Base-by-base conservation (phyloP, 371 early-diverging fungal genomes). In the Mortierella sp. region DNA sequence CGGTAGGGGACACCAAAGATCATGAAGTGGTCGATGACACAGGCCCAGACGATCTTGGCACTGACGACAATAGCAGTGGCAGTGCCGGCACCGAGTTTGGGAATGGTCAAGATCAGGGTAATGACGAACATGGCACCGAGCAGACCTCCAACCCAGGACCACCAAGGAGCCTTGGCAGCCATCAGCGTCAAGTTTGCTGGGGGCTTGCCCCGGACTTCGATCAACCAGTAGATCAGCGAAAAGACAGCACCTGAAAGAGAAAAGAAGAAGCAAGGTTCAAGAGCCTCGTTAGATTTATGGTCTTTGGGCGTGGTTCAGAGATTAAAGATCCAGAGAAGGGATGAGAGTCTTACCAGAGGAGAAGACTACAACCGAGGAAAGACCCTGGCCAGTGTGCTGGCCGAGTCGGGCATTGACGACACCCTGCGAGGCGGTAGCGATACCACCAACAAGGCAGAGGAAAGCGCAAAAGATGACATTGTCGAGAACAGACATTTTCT, bases 71-170 rank as follows among this genome's bases (percentile, higher is more conserved):
- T 82, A 64, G 86, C 86, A 12, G 66, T 59, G 7, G 73, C 65
- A 3, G 87, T 87, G 52, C 82, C 85, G 29, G 86, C 80, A 11
- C 88, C 86, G 12, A 86, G 77, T 58, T 74, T 81, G 14, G 88
- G 84, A 18, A 86, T 82, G 12, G 81, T 71, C 25, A 87, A 67
- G 55, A 87, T 84, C 46, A 82, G 84, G 28, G 84, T 70, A 55
- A 87, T 83, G 9, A 87, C 86, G 63, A 86, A 87, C 53, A 80
- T 72, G 12, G 86, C 83, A 23, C 86, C 86, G 12, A 85, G 71
- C 1, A 83, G 67, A 29, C 86, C 88, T 59, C 86, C 85, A 19
- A 83, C 48, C 80, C 80, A 80, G 21, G 80, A n/a, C 80, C 80
- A 80, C 80, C 80, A 80, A n/a, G 80, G 80, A 14, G 80, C 80